Evolutionary conservation across 163 green algal species (phyloP), one percentile per base, ranked within the genome.

Genomic region (Trebouxia gelatinosa): DNA sequence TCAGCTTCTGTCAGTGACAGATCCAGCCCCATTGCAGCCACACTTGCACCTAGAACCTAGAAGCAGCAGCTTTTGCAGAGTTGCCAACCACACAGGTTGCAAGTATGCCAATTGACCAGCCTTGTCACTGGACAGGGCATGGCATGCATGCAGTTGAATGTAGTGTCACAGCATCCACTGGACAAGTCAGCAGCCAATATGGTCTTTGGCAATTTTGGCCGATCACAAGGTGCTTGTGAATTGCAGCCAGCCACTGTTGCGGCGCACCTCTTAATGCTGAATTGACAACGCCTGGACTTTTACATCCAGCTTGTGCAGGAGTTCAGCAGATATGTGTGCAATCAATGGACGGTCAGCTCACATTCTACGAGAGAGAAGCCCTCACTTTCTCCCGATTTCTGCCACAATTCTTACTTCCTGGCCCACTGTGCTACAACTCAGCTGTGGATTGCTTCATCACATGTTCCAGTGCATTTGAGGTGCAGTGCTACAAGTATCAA

Each of bases 401-500:
- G 7, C 68, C 68, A 64, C 40, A 76, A 19, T 76, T 76, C 43
- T 11, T 76, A 43, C 29, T 76, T 31, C 68, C 68, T 29, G 68
- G 68, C 28, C 68, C 68, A 6, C 21, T 76, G 40, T 76, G 68
- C 43, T 76, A 76, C 68, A 43, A 28, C 28, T 17, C 39, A 17
- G n/a, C 40, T 1, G 28, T 76, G 21, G 40, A 76, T 28, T 59
- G 11, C 17, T 21, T 76, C 23, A 62, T 76, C 68, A 76, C 68
- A 38, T 76, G 68, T 43, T 62, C 43, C 29, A 62, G 40, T 17
- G 68, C 68, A 37, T 40, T 64, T 39, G 68, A 76, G 28, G 68
- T 76, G 28, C 40, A 62, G 28, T 76, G 68, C 28, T 76, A 76
- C 68, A 76, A 62, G 40, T 76, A 76, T 28, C 68, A 76, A 43